A percentile compares a stretch with the other conserved stretches of the same genome.
phyloP scores from a whole-genome alignment of 2,329 filamentous ascomycete species.

The Stagonosporopsis chrysanthemi region DNA sequence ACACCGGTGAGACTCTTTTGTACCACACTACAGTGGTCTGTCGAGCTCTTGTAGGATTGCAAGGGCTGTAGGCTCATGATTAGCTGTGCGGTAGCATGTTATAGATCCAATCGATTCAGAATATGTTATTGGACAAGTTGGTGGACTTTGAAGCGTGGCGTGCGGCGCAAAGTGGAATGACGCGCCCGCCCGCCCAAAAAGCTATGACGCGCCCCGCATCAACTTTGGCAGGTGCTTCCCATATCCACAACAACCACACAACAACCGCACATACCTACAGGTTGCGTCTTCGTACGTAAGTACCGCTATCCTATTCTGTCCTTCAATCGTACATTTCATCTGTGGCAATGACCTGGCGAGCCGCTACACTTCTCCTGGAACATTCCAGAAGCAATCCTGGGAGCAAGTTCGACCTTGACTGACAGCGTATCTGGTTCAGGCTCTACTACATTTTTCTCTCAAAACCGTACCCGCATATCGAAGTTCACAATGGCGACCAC shows the following conservation, averaged over 20 bases:
- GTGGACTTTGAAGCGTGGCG: conserved; percentile 2
- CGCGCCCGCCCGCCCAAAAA: neutral
- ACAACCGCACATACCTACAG: neutral
- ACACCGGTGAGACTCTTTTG: neutral
- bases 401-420: conserved; percentile 12
- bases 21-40: conserved; percentile 8
- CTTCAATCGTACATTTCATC: neutral
- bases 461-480: neutral
- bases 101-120: neutral
- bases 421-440: conserved; percentile 5
- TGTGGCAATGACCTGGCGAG: neutral
- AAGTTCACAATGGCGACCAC: conserved; percentile 48
- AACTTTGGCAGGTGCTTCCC: conserved; percentile 10
- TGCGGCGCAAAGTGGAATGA: conserved; percentile 4
- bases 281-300: neutral
- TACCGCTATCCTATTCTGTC: neutral
- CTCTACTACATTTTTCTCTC: neutral
- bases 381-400: conserved; percentile 12
- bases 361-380: neutral
- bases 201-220: conserved; percentile 22
- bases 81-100: conserved; percentile 1
- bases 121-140: neutral
- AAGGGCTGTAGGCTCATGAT: neutral
- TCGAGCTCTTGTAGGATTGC: conserved; percentile 3
- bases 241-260: conserved; percentile 3